Evolutionary conservation across 805 yeast genomes (phyloP).

Genomic region (Kluyveromyces aestuarii): DNA sequence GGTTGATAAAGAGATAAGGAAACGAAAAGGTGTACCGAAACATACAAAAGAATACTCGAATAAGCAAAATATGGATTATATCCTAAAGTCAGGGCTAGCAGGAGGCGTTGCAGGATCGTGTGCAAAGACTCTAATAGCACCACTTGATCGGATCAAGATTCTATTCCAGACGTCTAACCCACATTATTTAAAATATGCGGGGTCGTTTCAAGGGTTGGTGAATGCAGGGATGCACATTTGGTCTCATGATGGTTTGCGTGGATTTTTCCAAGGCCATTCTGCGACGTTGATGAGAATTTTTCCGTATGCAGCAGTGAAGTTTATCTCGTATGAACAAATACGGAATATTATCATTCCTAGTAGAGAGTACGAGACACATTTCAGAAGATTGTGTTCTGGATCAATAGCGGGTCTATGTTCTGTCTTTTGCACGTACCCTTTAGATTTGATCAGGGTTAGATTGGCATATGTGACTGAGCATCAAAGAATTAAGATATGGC

Average conservation of each 20-base stretch:
- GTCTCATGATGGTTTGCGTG: slow-evolving; percentile 59
- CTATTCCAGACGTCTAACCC: slow-evolving; percentile 93
- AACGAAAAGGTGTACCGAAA: not conserved
- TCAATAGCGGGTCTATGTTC: slow-evolving; percentile 82
- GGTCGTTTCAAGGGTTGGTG: slow-evolving; percentile 67
- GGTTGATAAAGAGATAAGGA: not conserved
- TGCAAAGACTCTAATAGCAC: slow-evolving; percentile 94
- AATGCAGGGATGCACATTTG: slow-evolving; percentile 64
- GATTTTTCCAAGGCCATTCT: slow-evolving; percentile 92
- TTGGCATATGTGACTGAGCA: slow-evolving; percentile 76
- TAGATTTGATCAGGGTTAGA: slow-evolving; percentile 83
- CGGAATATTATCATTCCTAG: slow-evolving; percentile 70
- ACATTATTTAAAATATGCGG: slow-evolving; percentile 69
- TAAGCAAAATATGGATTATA: slow-evolving; percentile 68
- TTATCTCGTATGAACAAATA: slow-evolving; percentile 92
- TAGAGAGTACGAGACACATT: slow-evolving; percentile 65
- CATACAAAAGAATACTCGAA: slow-evolving; percentile 29
- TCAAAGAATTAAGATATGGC: slow-evolving; percentile 19
- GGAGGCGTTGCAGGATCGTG: slow-evolving; percentile 95
- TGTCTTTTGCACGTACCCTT: slow-evolving; percentile 84
- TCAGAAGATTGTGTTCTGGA: slow-evolving; percentile 77
- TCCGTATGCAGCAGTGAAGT: slow-evolving; percentile 95
- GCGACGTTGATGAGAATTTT: slow-evolving; percentile 85
- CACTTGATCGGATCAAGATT: slow-evolving; percentile 89
- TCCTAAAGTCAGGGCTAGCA: slow-evolving; percentile 76